Evolutionary conservation across 371 early-diverging fungal genomes (phyloP), one percentile per base, ranked within the genome.

Genomic region (Nematocida sp.): DNA sequence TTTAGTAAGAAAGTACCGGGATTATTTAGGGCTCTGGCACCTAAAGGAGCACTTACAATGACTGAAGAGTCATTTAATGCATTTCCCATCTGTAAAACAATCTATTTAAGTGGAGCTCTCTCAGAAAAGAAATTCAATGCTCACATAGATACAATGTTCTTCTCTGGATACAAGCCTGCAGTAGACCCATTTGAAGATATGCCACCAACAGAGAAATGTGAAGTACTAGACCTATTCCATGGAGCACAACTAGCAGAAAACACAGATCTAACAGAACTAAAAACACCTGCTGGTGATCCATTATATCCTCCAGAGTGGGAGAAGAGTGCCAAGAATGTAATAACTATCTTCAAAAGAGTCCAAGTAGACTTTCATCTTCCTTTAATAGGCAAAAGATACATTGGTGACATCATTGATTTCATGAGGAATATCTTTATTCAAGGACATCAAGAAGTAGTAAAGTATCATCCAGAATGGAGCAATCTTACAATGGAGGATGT

Each of bases 11-110:
- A 80, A 49, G 77, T 82, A 29, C 81, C 83, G 5, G 15, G 9
- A 15, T 52, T 83, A 9, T 51, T 83, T 43, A 46, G 78, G 35
- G 77, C 75, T 23, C 19, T 80, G 17, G 78, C 81, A 9, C 81
- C 83, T 0, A 52, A 75, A 9, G 77, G 63, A n/a, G 78, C 84
- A 35, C 65, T 81, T 23, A 63, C 63, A 9, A 55, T 84, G 34
- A 78, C 65, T 23, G 84, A 84, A 58, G 63, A 52, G 21, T 78
- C 80, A n/a, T 77, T 76, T 35, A 81, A 84, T 62, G 77, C 77
- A 2, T 80, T 78, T 47, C 70, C 77, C 0, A 47, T 49, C 3
- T 80, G 81, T 55, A 37, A 55, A 23, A 84, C 84, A 2, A 43
- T 55, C 5, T 83, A 83, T 57, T 77, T 47, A 45, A 83, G 81